phyloP scores from a whole-genome alignment of 2,329 filamentous ascomycete genomes.

The Neurospora sp. region DNA sequence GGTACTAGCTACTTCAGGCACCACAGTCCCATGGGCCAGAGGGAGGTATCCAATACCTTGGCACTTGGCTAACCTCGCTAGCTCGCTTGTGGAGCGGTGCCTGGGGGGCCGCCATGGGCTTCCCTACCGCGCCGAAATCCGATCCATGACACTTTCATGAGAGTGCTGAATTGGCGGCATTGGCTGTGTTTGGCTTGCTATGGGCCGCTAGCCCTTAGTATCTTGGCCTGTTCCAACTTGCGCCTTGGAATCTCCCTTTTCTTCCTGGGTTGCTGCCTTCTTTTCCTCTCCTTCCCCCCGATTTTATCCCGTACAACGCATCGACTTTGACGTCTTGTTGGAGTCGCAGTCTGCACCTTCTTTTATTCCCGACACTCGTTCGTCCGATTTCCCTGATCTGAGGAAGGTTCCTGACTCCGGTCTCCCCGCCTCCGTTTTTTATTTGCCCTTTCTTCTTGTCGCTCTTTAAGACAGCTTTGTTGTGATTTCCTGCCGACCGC shows the following conservation, averaged over 20 bases:
- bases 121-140: background rate
- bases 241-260: background rate
- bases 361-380: conserved; percentile 1
- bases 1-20: background rate
- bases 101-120: background rate
- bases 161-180: background rate
- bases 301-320: background rate
- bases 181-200: background rate
- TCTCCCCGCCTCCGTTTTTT: background rate
- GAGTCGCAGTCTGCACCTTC: background rate
- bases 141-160: background rate
- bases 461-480: conserved; percentile 12
- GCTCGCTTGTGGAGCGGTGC: background rate
- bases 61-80: background rate
- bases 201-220: background rate
- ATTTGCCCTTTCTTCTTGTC: conserved; percentile 15
- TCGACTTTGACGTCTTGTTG: conserved; percentile 2
- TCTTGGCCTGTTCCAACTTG: background rate
- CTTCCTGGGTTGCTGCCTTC: background rate
- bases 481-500: background rate
- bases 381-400: background rate
- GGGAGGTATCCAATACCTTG: background rate
- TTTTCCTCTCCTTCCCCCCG: background rate
- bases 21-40: background rate
- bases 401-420: conserved; percentile 2